Evolutionary conservation across 805 yeast species (phyloP).

Genomic region (Teunomyces stri): DNA sequence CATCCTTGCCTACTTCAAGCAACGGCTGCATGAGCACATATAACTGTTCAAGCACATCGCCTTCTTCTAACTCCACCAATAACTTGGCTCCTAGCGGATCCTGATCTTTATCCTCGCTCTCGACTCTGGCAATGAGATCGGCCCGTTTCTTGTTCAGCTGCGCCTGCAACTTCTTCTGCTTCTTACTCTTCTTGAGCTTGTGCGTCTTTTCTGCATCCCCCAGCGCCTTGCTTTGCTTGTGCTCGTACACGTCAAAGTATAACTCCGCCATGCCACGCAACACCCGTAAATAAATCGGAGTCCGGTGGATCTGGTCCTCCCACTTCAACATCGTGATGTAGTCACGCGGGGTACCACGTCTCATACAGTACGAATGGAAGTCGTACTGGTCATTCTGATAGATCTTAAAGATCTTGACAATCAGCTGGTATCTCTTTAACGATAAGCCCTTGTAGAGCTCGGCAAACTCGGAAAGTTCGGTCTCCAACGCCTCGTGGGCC

Average conservation of each 20-base stretch:
- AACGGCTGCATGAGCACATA: conserved; percentile 40
- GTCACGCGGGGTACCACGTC: conserved; percentile 86
- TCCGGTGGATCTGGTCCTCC: conserved; percentile 72
- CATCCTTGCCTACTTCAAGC: conserved; percentile 40
- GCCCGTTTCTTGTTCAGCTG: conserved; percentile 50
- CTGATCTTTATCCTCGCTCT: conserved; percentile 46
- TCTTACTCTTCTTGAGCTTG: conserved; percentile 33
- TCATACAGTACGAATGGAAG: conserved; percentile 88
- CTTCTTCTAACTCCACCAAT: conserved; percentile 24
- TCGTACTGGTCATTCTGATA: conserved; percentile 86
- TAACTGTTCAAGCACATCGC: conserved; percentile 46
- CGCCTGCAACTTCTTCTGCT: conserved; percentile 56
- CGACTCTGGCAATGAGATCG: conserved; percentile 47
- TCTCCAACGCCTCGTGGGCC: conserved; percentile 23
- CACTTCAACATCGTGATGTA: conserved; percentile 75
- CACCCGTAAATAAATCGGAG: conserved; percentile 72
- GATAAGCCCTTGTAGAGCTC: conserved; percentile 64
- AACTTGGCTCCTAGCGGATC: conserved; percentile 60
- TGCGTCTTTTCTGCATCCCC: conserved; percentile 13
- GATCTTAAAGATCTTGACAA: conserved; percentile 64
- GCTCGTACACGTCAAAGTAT: conserved; percentile 43
- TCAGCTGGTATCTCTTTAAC: conserved; percentile 69
- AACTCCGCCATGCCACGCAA: conserved; percentile 60
- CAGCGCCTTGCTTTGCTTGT: conserved; percentile 21
- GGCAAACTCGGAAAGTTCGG: conserved; percentile 41